These are phyloP conservation scores for Aulographum hederae DNA, from an alignment of 2,329 filamentous ascomycete genomes.

Conservation along the genomic window DNA sequence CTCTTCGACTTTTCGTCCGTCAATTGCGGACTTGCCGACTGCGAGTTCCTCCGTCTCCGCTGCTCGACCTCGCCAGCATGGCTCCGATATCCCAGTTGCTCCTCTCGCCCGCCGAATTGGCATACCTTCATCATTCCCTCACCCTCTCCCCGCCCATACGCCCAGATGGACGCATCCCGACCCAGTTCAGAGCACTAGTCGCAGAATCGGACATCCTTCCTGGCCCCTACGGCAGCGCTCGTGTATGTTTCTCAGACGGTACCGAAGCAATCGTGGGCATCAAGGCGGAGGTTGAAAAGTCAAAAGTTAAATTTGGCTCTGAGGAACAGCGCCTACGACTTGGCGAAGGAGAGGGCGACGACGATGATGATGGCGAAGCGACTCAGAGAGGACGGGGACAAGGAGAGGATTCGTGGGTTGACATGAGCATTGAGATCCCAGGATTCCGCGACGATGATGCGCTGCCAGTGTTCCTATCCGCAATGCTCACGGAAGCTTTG, in stretches of 20 bases:
- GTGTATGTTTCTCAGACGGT: constrained; percentile 86
- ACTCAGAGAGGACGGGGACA: constrained; percentile 17
- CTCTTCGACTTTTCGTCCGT: too few relatives aligned
- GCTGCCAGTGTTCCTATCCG: constrained; percentile 66
- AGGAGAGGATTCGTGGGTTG: constrained; percentile 56
- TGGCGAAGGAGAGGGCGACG: constrained; percentile 5
- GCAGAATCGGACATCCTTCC: constrained; percentile 86
- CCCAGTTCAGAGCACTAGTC: constrained; percentile 76
- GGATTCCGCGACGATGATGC: constrained; percentile 83
- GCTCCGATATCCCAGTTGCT: constrained; percentile 40
- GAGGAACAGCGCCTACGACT: constrained; percentile 10
- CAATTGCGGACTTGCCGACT: too few relatives aligned
- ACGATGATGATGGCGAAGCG: constrained; percentile 13
- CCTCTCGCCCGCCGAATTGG: constrained; percentile 88
- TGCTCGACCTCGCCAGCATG: too few relatives aligned
- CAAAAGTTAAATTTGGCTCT: constrained; percentile 15
- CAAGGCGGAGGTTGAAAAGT: constrained; percentile 84
- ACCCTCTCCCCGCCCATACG: constrained; percentile 67
- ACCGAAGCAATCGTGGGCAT: constrained; percentile 92
- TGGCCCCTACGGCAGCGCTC: constrained; percentile 75
- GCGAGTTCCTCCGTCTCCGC: too few relatives aligned
- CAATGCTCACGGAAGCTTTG: constrained; percentile 79
- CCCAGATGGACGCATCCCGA: constrained; percentile 64
- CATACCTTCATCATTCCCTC: constrained; percentile 83
- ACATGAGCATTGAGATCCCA: constrained; percentile 81